phyloP scores from a whole-genome alignment of 495 filamentous ascomycete species.

The Neurospora intermedia region DNA sequence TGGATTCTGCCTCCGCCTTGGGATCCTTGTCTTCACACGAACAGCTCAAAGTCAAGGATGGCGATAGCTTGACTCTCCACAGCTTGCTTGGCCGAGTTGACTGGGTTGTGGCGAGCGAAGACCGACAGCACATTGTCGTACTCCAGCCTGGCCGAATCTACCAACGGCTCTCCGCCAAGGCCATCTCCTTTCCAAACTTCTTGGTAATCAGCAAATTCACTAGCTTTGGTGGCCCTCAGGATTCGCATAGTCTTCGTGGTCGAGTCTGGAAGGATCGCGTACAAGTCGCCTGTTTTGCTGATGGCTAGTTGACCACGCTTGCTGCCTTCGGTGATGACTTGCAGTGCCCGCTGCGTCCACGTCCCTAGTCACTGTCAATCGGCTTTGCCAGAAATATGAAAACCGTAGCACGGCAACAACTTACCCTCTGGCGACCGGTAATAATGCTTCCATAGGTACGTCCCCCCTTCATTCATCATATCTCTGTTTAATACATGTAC shows the following conservation, averaged over 20 bases:
- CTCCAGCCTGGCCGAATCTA: slow-evolving; percentile 24
- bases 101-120: slow-evolving; percentile 17
- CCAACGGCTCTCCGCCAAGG: slow-evolving; percentile 27
- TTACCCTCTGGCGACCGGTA: slow-evolving; percentile 27
- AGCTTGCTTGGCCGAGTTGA: not conserved
- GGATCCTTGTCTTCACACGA: not conserved
- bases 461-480: slow-evolving; percentile 14
- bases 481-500: slow-evolving; percentile 40
- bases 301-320: slow-evolving; percentile 27
- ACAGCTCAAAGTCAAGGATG: slow-evolving; percentile 29
- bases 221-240: slow-evolving; percentile 18
- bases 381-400: not conserved
- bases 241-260: slow-evolving; percentile 17
- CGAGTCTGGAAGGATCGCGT: slow-evolving; percentile 26
- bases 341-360: slow-evolving; percentile 21
- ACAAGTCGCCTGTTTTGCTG: slow-evolving; percentile 23
- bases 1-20: not conserved
- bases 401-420: not conserved
- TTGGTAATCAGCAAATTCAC: slow-evolving; percentile 19
- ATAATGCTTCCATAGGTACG: slow-evolving; percentile 35
- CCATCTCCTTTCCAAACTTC: slow-evolving; percentile 23
- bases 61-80: slow-evolving; percentile 13
- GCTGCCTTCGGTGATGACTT: slow-evolving; percentile 19
- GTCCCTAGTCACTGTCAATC: slow-evolving; percentile 7
- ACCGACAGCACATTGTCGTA: slow-evolving; percentile 28